Evolutionary conservation across 768 basidiomycete genomes (phyloP), one percentile per base, ranked within the genome.

Genomic region (Russula dissimulans): DNA sequence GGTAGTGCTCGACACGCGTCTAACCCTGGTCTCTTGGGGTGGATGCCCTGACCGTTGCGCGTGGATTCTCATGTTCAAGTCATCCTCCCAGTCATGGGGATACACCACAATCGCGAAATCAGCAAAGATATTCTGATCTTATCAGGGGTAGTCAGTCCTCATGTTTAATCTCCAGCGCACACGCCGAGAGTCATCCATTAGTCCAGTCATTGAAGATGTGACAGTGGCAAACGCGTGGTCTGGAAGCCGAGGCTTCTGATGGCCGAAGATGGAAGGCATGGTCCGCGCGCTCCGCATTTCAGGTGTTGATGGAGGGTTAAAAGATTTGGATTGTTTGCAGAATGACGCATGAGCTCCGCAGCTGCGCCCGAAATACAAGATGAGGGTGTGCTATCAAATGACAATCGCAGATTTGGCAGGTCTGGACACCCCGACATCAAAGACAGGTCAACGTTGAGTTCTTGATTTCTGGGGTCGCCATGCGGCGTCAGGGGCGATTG

Each of bases 251-350:
- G 46, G 9, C 10, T 59, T 47, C 5, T 42, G 29, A 43, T 29
- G 26, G 43, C 34, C 47, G 22, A 32, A 61, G 5, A 56, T 61
- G 48, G 60, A 61, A 61, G 31, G 54, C 14, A 45, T 50, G 42
- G 42, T 36, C 54, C 42, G 48, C 45, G 48, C 48, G 36, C 29
- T 34, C 48, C 18, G 48, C 36, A 5, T 39, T 45, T 49, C 11
- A 45, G 10, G 41, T 12, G 41, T 42, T 42, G 32, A 32, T 54
- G 46, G 7, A 14, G 41, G 8, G 31, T 54, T n/a, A 31, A 46
- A 36, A 43, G 31, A 11, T 22, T 47, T 5, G 22, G 15, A n/a
- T 47, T 26, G 52, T 34, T 31, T 10, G 39, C 29, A 48, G 47
- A 9, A 32, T 31, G 39, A 41, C 22, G 53, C 59, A 34, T 7